phyloP scores from a whole-genome alignment of 331 rosid genomes.

The Arachis monticola region DNA sequence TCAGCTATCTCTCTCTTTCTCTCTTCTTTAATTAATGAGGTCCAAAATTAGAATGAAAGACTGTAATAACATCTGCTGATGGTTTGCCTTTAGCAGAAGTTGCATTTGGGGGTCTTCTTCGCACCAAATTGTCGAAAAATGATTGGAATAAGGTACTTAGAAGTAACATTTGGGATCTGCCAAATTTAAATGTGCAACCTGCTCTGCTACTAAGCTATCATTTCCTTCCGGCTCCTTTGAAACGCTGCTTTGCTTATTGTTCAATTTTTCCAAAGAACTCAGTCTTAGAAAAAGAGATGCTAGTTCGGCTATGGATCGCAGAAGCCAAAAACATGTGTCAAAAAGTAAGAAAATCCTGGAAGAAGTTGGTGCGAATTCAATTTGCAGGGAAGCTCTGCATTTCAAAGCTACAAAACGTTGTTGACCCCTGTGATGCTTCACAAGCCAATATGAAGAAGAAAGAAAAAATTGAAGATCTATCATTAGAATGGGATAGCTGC shows the following conservation, averaged over 20 bases:
- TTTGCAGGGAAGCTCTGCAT: constrained; percentile 12
- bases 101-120: too few species aligned
- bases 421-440: neutral
- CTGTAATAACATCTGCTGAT: neutral
- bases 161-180: too few species aligned
- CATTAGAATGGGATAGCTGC: neutral
- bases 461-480: neutral
- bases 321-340: neutral
- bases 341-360: neutral
- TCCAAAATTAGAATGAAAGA: too few species aligned
- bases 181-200: neutral
- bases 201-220: neutral
- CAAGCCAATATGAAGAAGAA: neutral
- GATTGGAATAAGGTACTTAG: too few species aligned
- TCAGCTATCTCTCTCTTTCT: too few species aligned
- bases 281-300: neutral
- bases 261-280: neutral
- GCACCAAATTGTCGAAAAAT: too few species aligned
- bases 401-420: neutral
- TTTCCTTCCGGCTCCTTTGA: neutral
- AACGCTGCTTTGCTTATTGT: constrained; percentile 11
- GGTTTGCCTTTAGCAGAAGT: neutral
- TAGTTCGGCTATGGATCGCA: constrained; percentile 6
- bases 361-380: neutral
- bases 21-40: too few species aligned